These are phyloP conservation scores for Sporobolomyces roseus DNA, from an alignment of 768 basidiomycete genomes.

Conservation along the genomic window DNA sequence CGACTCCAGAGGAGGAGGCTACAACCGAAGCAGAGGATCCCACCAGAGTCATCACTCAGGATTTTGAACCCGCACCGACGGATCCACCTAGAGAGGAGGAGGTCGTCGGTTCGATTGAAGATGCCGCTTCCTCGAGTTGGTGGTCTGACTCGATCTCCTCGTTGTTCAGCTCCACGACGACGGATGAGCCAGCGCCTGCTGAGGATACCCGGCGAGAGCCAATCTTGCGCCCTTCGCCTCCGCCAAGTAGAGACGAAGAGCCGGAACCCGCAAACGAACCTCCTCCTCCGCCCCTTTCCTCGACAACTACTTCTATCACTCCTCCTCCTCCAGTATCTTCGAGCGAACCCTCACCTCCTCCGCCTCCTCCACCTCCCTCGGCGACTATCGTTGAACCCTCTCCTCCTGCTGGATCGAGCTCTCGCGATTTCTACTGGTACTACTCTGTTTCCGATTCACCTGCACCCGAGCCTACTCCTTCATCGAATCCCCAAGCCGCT, in stretches of 20 bases:
- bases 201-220: neutral
- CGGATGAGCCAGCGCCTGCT: neutral
- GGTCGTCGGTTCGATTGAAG: too few species aligned
- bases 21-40: too few species aligned
- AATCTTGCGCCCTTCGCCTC: neutral
- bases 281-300: neutral
- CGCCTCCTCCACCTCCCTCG: neutral
- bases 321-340: neutral
- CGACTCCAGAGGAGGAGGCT: neutral
- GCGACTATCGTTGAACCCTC: neutral
- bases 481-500: neutral
- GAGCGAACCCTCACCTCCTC: neutral
- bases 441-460: constrained; percentile 8
- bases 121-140: constrained; percentile 10
- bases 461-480: neutral
- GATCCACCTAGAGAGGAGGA: too few species aligned
- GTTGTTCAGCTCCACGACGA: neutral
- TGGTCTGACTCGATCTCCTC: neutral
- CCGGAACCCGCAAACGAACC: neutral
- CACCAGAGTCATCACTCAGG: too few species aligned
- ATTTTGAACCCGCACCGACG: neutral
- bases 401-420: neutral
- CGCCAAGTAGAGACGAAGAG: neutral
- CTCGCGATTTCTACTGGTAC: constrained; percentile 14
- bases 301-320: neutral